Conservation (phyloP, 2,329 filamentous ascomycete genomes). For the Colletotrichum sp. region DNA sequence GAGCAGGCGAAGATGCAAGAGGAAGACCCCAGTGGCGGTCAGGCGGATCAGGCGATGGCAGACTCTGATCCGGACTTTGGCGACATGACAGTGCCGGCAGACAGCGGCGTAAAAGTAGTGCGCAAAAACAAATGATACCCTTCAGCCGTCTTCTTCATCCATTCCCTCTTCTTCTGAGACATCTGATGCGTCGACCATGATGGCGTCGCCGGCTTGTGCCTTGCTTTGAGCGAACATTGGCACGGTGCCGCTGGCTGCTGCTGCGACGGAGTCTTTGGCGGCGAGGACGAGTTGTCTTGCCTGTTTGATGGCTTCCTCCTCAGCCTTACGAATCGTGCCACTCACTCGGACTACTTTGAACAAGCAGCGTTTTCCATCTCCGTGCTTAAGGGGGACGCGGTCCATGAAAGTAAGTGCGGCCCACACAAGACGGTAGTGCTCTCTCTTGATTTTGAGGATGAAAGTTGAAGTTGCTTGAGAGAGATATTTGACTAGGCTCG, state of each 20-base stretch:
- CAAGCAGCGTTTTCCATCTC: conserved; percentile 69
- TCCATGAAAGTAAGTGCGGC: conserved; percentile 84
- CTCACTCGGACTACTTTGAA: conserved; percentile 87
- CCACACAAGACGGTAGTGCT: conserved; percentile 89
- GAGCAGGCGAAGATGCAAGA: conserved; percentile 66
- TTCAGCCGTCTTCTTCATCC: conserved; percentile 48
- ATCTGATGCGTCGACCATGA: conserved; percentile 40
- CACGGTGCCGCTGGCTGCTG: neutral
- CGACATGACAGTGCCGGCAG: conserved; percentile 55
- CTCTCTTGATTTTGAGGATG: conserved; percentile 83
- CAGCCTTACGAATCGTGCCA: conserved; percentile 90
- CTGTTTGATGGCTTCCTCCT: conserved; percentile 85
- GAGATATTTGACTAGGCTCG: conserved; percentile 80
- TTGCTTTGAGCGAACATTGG: conserved; percentile 44
- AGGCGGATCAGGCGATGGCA: conserved; percentile 35
- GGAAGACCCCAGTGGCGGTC: conserved; percentile 23
- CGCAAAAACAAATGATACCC: conserved; percentile 64
- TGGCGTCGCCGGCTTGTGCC: conserved; percentile 69
- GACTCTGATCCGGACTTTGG: conserved; percentile 54
- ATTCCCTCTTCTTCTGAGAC: conserved; percentile 53
- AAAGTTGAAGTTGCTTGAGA: conserved; percentile 92
- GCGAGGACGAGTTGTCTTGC: conserved; percentile 75
- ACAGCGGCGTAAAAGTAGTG: conserved; percentile 74
- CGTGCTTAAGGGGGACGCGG: conserved; percentile 59
- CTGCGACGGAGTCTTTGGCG: conserved; percentile 49